phyloP scores from a whole-genome alignment of 345 rosid genomes.

The Cardiospermum halicacabum region DNA sequence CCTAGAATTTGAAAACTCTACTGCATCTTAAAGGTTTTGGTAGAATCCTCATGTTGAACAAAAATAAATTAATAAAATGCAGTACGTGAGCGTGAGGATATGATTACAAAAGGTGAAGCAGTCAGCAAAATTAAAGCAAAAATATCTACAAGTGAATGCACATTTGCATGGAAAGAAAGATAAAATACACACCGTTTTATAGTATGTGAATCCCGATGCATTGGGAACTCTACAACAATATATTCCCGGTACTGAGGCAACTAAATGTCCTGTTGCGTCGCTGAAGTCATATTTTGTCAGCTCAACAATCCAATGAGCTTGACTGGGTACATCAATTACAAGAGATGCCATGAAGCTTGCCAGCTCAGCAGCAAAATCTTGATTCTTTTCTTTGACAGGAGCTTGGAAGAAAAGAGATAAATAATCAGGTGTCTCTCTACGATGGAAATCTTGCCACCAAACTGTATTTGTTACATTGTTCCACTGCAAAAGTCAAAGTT shows the following conservation, averaged over 20 bases:
- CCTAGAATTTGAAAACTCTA: background rate
- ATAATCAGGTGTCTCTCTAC: slow-evolving; percentile 52
- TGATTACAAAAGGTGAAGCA: background rate
- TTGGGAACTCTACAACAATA: slow-evolving; percentile 45
- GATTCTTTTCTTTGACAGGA: slow-evolving; percentile 27
- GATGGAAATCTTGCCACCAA: slow-evolving; percentile 99
- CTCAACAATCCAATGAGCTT: slow-evolving; percentile 77
- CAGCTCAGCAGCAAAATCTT: slow-evolving; percentile 70
- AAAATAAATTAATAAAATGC: background rate
- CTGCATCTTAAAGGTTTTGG: background rate
- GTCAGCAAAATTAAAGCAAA: slow-evolving; percentile 4
- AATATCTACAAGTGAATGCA: background rate
- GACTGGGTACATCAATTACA: slow-evolving; percentile 71
- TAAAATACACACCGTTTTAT: slow-evolving; percentile 32
- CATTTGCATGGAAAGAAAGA: background rate
- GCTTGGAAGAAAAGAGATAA: slow-evolving; percentile 58
- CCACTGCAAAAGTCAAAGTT: slow-evolving; percentile 54
- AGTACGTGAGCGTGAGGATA: background rate
- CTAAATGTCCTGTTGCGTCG: slow-evolving; percentile 60
- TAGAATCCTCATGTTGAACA: background rate
- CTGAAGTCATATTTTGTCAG: slow-evolving; percentile 73
- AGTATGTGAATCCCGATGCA: slow-evolving; percentile 25
- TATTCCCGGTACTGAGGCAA: slow-evolving; percentile 85
- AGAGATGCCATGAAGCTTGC: slow-evolving; percentile 88
- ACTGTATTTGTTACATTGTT: slow-evolving; percentile 76